phyloP scores from a whole-genome alignment of 163 green algal species.

The Scenedesmus sp. region DNA sequence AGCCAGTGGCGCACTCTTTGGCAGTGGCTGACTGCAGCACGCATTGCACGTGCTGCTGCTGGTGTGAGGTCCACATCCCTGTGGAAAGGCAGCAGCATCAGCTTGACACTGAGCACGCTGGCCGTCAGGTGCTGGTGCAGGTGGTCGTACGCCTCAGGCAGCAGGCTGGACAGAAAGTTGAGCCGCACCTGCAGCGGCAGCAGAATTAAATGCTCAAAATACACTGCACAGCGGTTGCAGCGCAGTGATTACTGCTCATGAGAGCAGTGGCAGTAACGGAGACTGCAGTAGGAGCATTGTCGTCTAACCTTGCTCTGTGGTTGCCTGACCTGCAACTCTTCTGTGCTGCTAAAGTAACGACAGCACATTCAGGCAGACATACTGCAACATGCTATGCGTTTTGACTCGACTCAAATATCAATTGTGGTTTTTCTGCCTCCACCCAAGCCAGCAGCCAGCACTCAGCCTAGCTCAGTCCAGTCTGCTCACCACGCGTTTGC shows the following conservation, averaged over 20 bases:
- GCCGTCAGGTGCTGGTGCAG: conserved; percentile 68
- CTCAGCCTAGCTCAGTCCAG: not conserved
- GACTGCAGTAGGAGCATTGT: too few relatives aligned
- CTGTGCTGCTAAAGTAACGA: too few relatives aligned
- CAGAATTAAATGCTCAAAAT: not conserved
- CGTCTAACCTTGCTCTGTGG: too few relatives aligned
- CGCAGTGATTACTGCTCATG: too few relatives aligned
- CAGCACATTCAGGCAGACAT: too few relatives aligned
- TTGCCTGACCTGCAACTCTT: too few relatives aligned
- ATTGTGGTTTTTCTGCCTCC: too few relatives aligned
- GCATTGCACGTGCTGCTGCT: conserved; percentile 49
- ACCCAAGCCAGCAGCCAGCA: not conserved
- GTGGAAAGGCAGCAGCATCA: conserved; percentile 72
- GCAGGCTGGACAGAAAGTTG: conserved; percentile 70
- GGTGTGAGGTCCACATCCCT: conserved; percentile 61
- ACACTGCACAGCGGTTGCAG: not conserved
- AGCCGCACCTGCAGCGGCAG: conserved; percentile 63
- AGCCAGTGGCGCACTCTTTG: not conserved
- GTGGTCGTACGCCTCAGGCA: conserved; percentile 67
- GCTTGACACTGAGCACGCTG: conserved; percentile 68
- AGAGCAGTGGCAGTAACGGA: too few relatives aligned
- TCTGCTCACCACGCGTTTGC: conserved; percentile 55
- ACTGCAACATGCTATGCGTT: too few relatives aligned
- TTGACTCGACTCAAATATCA: too few relatives aligned
- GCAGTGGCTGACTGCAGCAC: conserved; percentile 20